Base-by-base conservation (phyloP, 805 yeast species). In the Starmerella scarabaei region DNA sequence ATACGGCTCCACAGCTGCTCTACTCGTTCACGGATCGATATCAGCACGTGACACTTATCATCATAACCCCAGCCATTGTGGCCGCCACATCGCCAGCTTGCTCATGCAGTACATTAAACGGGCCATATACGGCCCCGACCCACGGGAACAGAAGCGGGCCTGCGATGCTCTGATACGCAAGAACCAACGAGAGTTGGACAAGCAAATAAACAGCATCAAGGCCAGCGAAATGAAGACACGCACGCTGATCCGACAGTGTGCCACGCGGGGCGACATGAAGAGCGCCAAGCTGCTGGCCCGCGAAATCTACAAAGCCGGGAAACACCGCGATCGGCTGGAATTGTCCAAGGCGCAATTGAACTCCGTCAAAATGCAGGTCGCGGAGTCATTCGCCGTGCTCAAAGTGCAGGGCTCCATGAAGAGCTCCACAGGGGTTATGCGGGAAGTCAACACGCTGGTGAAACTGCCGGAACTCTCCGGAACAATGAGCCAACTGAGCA, bases 61-160 rank as follows among this genome's bases (percentile, higher is more conserved):
- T n/a, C n/a, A n/a, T n/a, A n/a, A n/a, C n/a, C n/a, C n/a, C n/a
- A n/a, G n/a, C n/a, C n/a, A n/a, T n/a, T n/a, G n/a, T n/a, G n/a
- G n/a, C n/a, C n/a, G n/a, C n/a, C n/a, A n/a, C n/a, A n/a, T n/a
- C n/a, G n/a, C n/a, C n/a, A n/a, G n/a, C n/a, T n/a, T n/a, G n/a
- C n/a, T n/a, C 7, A 88, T 88, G 97, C 84, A 88, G 56, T 79
- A 68, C 57, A 59, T 88, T 26, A 86, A 83, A 63, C 77, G 78
- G 56, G 81, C 86, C 3, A 77, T 88, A 29, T 88, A 93, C 80
- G 98, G 98, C 0, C 96, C 97, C 0, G 95, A 86, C 56, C 95
- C 96, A 31, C 78, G 79, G 54, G 97, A 62, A 48, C 74, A 67
- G 73, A 75, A 73, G 68, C 64, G 91, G 41, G 79, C 75, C 50